Base-by-base conservation (phyloP, 2,329 filamentous ascomycete species). In the Cercospora sojina region DNA sequence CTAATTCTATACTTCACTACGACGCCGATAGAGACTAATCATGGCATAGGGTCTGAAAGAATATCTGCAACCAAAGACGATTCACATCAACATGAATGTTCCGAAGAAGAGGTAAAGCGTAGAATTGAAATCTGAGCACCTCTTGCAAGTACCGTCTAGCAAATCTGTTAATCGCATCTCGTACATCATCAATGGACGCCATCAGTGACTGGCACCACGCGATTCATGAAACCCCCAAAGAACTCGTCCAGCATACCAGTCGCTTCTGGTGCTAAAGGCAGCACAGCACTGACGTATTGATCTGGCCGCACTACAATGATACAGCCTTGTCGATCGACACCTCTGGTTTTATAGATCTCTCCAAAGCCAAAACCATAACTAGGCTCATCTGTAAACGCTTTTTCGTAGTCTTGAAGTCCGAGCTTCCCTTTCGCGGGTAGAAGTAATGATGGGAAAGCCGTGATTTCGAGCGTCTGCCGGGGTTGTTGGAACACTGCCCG, bases 291-390 rank as follows among this genome's bases (percentile, higher is more conserved):
- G 43, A 91, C 84, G 76, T 91, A 88, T 74, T 90, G 87, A 79
- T 92, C 90, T 2, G 90, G 90, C 58, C 90, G 77, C 1, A 88
- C 79, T 1, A 88, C 79, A 0, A 90, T 83, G 3, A 87, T 78
- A 67, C 85, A 87, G 0, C 89, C 89, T 20, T 83, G 79, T 18
- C 70, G 74, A 69, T 87, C 81, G 1, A 92, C 80, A 0, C 87
- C 89, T 65, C 88, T 89, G 3, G 81, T 82, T 64, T 83, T 79
- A 72, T 90, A 85, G 23, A 81, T 79, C 63, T 81, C 75, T 3
- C 73, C 73, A 67, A 67, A 70, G 0, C 78, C 80, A 65, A 74
- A 76, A 3, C 71, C 71, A 73, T 78, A 78, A 8, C 79, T 80
- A 68, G 75, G 77, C 62, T 83, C 82, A 64, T 83, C 82, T 29